phyloP scores from a whole-genome alignment of 805 yeast species.

The Dipodascus albidus region DNA sequence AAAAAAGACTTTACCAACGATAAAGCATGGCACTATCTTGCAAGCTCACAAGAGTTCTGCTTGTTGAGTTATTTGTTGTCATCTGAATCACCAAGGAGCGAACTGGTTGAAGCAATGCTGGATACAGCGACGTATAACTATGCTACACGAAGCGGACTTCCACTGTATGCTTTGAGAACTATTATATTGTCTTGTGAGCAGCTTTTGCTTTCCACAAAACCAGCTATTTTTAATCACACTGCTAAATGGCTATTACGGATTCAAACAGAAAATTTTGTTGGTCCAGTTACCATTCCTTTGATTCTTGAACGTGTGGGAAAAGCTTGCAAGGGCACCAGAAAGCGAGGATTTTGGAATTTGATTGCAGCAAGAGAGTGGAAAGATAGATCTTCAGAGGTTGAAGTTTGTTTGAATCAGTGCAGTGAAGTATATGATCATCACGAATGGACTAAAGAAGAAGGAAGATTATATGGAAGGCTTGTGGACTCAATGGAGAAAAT shows the following conservation, averaged over 20 bases:
- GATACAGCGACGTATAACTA: constrained; percentile 70
- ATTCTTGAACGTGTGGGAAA: constrained; percentile 43
- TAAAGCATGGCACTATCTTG: constrained; percentile 70
- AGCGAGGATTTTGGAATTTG: constrained; percentile 66
- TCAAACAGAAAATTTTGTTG: constrained; percentile 28
- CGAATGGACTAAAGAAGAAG: constrained; percentile 15
- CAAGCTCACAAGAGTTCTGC: constrained; percentile 83
- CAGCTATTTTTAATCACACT: constrained; percentile 24
- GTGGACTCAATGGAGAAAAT: not conserved
- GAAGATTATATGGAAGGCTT: not conserved
- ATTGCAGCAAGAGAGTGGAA: constrained; percentile 68
- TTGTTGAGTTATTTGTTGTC: constrained; percentile 61
- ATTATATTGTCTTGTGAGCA: constrained; percentile 53
- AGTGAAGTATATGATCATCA: constrained; percentile 21
- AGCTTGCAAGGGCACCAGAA: constrained; percentile 53
- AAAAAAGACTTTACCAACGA: constrained; percentile 68
- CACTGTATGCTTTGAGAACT: constrained; percentile 60
- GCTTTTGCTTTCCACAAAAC: not conserved
- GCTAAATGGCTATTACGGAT: constrained; percentile 36
- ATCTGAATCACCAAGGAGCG: constrained; percentile 36
- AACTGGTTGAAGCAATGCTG: constrained; percentile 45
- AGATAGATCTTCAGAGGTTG: constrained; percentile 21
- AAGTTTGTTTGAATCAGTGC: constrained; percentile 22
- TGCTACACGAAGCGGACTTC: constrained; percentile 56
- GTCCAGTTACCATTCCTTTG: constrained; percentile 35